These are phyloP conservation scores for Auriscalpium orientale DNA, from an alignment of 768 basidiomycete species.

Conservation along the genomic window DNA sequence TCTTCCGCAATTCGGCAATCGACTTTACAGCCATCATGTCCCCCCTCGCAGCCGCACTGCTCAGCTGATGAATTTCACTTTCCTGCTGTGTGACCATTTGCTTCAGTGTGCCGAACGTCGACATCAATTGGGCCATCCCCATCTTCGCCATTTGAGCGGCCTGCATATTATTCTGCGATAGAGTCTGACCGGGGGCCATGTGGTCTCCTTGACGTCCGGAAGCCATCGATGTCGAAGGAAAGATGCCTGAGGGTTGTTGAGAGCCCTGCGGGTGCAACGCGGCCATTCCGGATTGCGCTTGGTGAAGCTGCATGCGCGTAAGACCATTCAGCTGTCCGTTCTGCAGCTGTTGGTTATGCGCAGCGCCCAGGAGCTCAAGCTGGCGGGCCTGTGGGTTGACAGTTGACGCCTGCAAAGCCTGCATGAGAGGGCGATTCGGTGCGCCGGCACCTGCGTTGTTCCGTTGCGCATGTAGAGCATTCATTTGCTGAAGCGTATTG, in stretches of 20 bases:
- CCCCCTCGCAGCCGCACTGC: too few relatives aligned
- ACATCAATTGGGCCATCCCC: not conserved
- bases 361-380: not conserved
- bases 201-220: not conserved
- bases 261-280: not conserved
- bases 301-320: not conserved
- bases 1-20: too few relatives aligned
- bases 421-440: not conserved
- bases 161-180: not conserved
- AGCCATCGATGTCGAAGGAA: not conserved
- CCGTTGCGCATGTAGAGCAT: not conserved
- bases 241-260: not conserved
- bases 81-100: not conserved
- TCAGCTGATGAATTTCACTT: not conserved
- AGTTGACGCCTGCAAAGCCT: not conserved
- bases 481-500: not conserved
- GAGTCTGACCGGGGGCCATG: not conserved
- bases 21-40: too few relatives aligned
- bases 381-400: not conserved
- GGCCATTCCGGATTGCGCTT: not conserved
- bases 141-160: not conserved
- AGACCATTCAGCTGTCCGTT: not conserved
- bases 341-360: not conserved
- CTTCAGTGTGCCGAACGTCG: not conserved
- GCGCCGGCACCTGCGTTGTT: not conserved